Evolutionary conservation across 2,329 filamentous ascomycete genomes (phyloP), one percentile per base, ranked within the genome.

Genomic region (Whalleya microplaca): DNA sequence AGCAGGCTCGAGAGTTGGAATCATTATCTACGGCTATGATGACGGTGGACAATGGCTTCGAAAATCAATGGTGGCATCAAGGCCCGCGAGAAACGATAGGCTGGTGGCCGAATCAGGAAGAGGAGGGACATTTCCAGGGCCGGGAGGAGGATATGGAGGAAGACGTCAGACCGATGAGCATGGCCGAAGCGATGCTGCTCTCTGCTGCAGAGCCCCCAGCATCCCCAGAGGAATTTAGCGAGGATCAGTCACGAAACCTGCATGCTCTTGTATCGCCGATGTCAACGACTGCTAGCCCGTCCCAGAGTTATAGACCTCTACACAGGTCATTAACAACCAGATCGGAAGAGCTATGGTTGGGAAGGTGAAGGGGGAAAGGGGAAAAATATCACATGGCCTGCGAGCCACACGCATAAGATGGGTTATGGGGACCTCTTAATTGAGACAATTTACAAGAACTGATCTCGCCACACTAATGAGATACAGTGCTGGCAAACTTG

Each of bases 51-150:
- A 84, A 83, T 62, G 81, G 81, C 2, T 84, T 84, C 61, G 81
- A 84, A 70, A 78, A 80, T 58, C 80, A 84, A 67, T 83, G 81
- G 80, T 84, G 81, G 81, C 78, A 83, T 62, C 78, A 80, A 58
- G 81, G 80, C 1, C 55, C 58, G 8, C 69, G 74, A 1, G 69
- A 72, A 47, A 59, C 68, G 1, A 68, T 62, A 20, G 56, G 59
- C 16, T 57, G 63, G 48, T 52, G 58, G 23, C 62, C 66, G 1
- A 43, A 58, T 10, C 59, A 65, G 18, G 53, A 58, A 1, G 45
- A 57, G 10, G 60, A 65, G n/a, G 57, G 62, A 16, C 59, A 61
- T 3, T 37, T 37, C 32, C 6, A 14, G 32, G 8, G 14, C 32
- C 32, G 58, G 0, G 45, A 57, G 8, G 60, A 65, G 16, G 56